These are phyloP conservation scores for Podila epicladia DNA, from an alignment of 192 early-diverging fungal genomes.

Conservation along the genomic window DNA sequence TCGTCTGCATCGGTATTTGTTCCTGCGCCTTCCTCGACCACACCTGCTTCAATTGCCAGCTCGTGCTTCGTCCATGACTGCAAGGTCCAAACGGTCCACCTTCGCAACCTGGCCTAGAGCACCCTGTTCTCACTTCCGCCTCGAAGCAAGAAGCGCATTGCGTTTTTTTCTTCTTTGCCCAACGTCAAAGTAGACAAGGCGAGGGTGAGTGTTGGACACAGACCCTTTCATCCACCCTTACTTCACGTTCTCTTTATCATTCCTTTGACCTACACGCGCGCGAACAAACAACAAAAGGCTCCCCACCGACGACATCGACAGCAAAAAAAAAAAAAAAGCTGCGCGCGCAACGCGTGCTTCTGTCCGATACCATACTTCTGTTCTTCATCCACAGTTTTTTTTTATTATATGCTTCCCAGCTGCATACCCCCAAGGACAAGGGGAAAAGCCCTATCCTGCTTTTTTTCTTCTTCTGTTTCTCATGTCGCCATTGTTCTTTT, in stretches of 20 bases:
- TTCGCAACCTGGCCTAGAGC: neutral
- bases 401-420: neutral
- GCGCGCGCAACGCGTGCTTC: too few species aligned
- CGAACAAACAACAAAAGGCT: too few species aligned
- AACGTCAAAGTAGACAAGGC: too few species aligned
- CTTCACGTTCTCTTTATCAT: too few species aligned
- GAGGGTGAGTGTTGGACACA: too few species aligned
- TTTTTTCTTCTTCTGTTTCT: constrained; percentile 4
- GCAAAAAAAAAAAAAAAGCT: too few species aligned
- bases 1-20: neutral
- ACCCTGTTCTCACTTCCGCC: neutral
- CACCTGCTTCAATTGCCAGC: neutral
- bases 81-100: neutral
- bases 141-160: neutral
- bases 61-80: neutral
- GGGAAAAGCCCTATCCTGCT: neutral
- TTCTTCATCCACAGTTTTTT: neutral
- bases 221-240: too few species aligned
- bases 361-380: neutral
- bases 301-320: too few species aligned
- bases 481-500: neutral
- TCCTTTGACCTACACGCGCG: too few species aligned
- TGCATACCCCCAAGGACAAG: too few species aligned
- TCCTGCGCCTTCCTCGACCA: neutral
- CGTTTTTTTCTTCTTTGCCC: neutral